Base-by-base conservation (phyloP, 306 rosid genomes). In the Lathyrus sativus region DNA sequence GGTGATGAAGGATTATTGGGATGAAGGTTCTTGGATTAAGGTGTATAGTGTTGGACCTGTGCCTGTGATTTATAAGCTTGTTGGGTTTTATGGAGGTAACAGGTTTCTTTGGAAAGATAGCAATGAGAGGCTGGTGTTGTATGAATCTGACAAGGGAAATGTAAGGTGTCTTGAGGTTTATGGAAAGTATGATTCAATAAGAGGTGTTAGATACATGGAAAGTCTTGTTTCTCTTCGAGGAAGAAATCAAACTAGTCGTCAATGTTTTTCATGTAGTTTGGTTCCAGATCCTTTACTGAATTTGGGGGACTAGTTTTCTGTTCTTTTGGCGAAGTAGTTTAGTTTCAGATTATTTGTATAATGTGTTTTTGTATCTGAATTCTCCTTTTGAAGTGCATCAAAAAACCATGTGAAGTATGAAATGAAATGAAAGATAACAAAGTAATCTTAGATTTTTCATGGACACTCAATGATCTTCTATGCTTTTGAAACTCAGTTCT, bases 21-120 rank as follows among this genome's bases (percentile, higher is more conserved):
- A 62, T 3, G 70, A 69, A 51, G 75, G 43, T 42, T 76, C 80
- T 70, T 76, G 80, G 80, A 31, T 76, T 12, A 76, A 76, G 71
- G 55, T 13, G 44, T 76, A 62, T 64, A 51, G 50, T 31, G 60
- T 76, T 42, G 75, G 75, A 62, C 59, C 71, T 12, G 46, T 54
- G 29, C 39, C 70, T 3, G 66, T 62, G 44, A 69, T 62, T 69
- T 31, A 70, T 26, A 76, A 22, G 65, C 50, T 76, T 8, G 75
- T 68, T 13, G 80, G 80, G 35, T 62, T 76, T n/a, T 69, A 22
- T 41, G 75, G 71, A 31, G 43, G 42, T 0, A 33, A 76, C 5
- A 9, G 62, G 13, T 75, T 68, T 75, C 74, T 60, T 11, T 75
- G 64, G 79, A 75, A 54, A 45, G 73, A 62, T 12, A 13, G 29